Percentiles rank a stretch among this genome's conserved stretches.
phyloP scores from a whole-genome alignment of 1,284 basidiomycete genomes.

The Apiotrichum porosum region DNA sequence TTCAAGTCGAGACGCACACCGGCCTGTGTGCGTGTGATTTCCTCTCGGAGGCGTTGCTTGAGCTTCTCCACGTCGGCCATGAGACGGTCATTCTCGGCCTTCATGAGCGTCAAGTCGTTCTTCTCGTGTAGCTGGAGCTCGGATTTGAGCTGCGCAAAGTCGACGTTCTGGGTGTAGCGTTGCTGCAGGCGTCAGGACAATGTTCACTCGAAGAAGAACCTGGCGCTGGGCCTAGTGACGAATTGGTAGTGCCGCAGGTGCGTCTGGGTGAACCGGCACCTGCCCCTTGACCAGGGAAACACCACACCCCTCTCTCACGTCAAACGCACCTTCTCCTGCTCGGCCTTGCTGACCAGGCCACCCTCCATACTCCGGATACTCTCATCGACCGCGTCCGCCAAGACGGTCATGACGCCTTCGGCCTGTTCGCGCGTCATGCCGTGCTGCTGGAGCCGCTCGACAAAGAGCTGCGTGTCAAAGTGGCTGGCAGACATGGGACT shows the following conservation, averaged over 20 bases:
- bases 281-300: no score
- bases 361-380: constrained; percentile 87
- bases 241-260: no score
- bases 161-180: constrained; percentile 93
- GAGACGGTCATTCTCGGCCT: constrained; percentile 89
- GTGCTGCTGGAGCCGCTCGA: constrained; percentile 78
- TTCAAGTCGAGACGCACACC: constrained; percentile 94
- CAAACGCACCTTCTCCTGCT: constrained; percentile 73
- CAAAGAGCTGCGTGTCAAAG: constrained; percentile 92
- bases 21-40: constrained; percentile 85
- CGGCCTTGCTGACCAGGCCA: constrained; percentile 87
- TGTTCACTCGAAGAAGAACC: no score
- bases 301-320: no score
- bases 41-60: constrained; percentile 87
- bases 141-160: constrained; percentile 94
- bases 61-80: constrained; percentile 90
- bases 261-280: no score
- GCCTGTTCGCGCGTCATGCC: constrained; percentile 83
- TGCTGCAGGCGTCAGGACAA: constrained; percentile 55
- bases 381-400: constrained; percentile 93
- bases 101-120: constrained; percentile 94
- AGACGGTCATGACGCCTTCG: constrained; percentile 89
- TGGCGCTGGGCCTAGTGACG: no score
- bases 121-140: constrained; percentile 95
- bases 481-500: constrained; percentile 48